Evolutionary conservation across 371 early-diverging fungal species (phyloP).

Genomic region (Lichtheimia hyalospora): DNA sequence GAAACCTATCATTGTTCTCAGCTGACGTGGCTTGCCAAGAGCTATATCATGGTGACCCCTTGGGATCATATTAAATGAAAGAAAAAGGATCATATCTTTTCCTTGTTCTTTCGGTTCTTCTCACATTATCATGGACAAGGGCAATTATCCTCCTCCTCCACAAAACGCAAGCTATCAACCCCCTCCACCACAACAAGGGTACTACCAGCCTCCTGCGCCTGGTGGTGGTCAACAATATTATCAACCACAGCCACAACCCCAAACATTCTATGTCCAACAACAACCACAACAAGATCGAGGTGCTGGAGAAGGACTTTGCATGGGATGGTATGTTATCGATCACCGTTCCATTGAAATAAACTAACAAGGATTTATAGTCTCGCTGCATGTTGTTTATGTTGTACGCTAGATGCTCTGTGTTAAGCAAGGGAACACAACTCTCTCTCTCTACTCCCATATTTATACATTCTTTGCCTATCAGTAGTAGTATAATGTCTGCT

Average conservation of each 20-base stretch:
- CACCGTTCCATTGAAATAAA: too few species aligned
- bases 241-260: conserved; percentile 11
- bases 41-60: too few species aligned
- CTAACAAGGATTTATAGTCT: too few species aligned
- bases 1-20: too few species aligned
- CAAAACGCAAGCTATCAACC: conserved; percentile 14
- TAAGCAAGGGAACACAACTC: neutral
- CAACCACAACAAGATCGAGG: conserved; percentile 15
- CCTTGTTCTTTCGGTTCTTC: neutral
- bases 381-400: conserved; percentile 42
- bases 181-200: conserved; percentile 13
- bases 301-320: conserved; percentile 30
- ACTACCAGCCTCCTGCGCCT: neutral
- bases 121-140: conserved; percentile 10
- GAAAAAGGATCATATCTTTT: neutral
- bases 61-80: too few species aligned
- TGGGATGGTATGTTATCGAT: conserved; percentile 36
- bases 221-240: conserved; percentile 10
- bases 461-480: too few species aligned
- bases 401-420: conserved; percentile 38
- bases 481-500: too few species aligned
- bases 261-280: conserved; percentile 14
- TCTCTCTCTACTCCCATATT: neutral
- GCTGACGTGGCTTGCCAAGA: too few species aligned
- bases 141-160: conserved; percentile 14